Evolutionary conservation across 306 rosid species (phyloP), one percentile per base, ranked within the genome.

Genomic region (Lotus japonicus): DNA sequence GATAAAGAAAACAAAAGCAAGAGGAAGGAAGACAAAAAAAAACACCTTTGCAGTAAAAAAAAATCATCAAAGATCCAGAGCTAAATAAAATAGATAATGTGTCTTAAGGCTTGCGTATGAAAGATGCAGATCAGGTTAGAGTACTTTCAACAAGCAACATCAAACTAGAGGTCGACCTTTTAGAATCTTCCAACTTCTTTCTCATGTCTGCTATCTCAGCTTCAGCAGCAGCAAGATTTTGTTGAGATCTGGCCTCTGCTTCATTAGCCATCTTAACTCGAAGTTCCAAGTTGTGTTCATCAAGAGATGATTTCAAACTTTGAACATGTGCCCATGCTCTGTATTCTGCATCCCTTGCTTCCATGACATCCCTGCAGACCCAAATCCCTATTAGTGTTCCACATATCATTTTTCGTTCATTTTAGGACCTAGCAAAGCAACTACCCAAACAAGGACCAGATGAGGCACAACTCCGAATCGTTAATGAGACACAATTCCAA

Each of bases 201-300:
- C 95, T 87, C 84, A 85, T 74, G 56, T 86, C 86, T 35, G 85
- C 95, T 72, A 91, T 84, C 84, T 87, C 97, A 70, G 96, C 96
- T 84, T 95, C 99, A 23, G 89, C 96, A 76, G 96, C 92, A 85
- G 96, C 99, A 18, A 95, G 86, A 81, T 84, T 95, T 67, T 88
- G 95, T 67, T 91, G 95, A 53, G 99, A 87, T 78, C 80, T 76
- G 66, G 96, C 97, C 84, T 95, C 99, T 42, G 96, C 90, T 81
- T 95, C 96, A 84, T 68, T 95, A 69, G 99, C 99, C n/a, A 54
- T 84, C 80, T 91, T 95, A 62, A 95, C 99, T 66, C 92, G 95
- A 65, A 79, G 74, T 83, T 95, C 99, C 76, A 95, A 85, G 60
- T 64, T 80, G 82, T 72, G 89, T 73, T 95, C 99, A 51, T 91